Base-by-base conservation (phyloP, 768 basidiomycete species). In the Termitomyces sp. region DNA sequence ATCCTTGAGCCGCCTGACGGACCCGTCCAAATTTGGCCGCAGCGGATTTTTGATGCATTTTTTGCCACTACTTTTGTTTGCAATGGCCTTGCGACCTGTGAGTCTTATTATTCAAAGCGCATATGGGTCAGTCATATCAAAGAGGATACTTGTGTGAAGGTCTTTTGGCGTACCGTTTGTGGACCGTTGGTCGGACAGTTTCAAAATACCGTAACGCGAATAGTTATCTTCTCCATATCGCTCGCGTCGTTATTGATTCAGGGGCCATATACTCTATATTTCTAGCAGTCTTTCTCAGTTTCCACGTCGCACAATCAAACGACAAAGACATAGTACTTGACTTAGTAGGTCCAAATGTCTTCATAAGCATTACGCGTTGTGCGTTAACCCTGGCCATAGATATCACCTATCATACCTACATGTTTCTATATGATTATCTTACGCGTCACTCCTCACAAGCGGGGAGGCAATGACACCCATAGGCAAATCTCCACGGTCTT, bases 401-500 rank as follows among this genome's bases (percentile, higher is more conserved):
- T 27, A 9, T 18, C 24, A 5, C 53, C 53, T 22, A 50, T 54
- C 6, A 59, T 59, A 42, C 32, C 58, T 12, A 10, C 55, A 4
- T 59, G 58, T 5, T 59, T 59, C 7, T 59, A 55, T 14, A 48
- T 59, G 53, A 37, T 55, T 5, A 40, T 59, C 6, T 12, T 55
- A 18, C 47, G 53, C 18, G 10, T 4, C 12, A 39, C 33, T 34
- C 39, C 2, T 2, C 30, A 4, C n/a, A 10, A 30, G 20, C 7
- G 14, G n/a, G 14, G 12, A 32, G 26, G 13, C 26, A 27, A 27
- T 12, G 26, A 37, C 12, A 37, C 14, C 14, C 30, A 7, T 4
- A 30, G 30, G 3, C 30, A 30, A 4, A 30, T 30, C 7, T 30
- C 30, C 30, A 30, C 30, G 3, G 18, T 16, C 16, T n/a, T n/a